Percentiles rank a stretch among this genome's conserved stretches.
Evolutionary conservation across 1,139 yeast genomes (phyloP).

Genomic region (Yamadazyma friedrichii): DNA sequence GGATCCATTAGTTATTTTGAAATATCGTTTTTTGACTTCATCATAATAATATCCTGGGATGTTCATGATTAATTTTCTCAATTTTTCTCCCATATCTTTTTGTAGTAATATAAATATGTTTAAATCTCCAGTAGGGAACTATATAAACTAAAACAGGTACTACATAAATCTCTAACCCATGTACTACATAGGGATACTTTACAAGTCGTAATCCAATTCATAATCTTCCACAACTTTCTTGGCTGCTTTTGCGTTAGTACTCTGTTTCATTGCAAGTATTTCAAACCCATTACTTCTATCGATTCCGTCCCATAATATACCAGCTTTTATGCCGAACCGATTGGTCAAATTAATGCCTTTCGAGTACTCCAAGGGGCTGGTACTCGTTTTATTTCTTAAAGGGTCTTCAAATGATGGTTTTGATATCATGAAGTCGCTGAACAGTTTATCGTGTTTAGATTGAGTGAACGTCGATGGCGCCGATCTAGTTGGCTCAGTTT

Average conservation of each 20-base stretch:
- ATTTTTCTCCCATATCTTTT: neutral
- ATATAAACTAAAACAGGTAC: no score
- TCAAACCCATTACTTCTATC: conserved; percentile 94
- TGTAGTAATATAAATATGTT: no score
- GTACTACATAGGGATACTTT: neutral
- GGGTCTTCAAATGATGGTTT: conserved; percentile 68
- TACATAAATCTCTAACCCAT: no score
- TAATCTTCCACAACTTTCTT: conserved; percentile 26
- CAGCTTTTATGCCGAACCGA: conserved; percentile 76
- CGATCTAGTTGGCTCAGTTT: neutral
- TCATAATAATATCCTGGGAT: conserved; percentile 53
- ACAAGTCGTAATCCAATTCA: conserved; percentile 25
- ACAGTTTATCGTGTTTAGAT: conserved; percentile 34
- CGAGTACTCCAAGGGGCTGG: conserved; percentile 30
- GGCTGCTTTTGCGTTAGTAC: conserved; percentile 43
- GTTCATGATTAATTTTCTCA: conserved; percentile 12
- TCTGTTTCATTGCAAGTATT: conserved; percentile 54
- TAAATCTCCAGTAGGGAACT: no score
- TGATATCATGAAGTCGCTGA: conserved; percentile 33
- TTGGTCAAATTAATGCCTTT: conserved; percentile 58
- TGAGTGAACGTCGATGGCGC: conserved; percentile 25
- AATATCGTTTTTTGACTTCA: conserved; percentile 39
- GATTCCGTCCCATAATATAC: conserved; percentile 90
- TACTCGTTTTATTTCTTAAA: conserved; percentile 28
- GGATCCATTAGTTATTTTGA: conserved; percentile 41